Base-by-base conservation (phyloP, 768 basidiomycete species). In the Amanita pallidorosea region DNA sequence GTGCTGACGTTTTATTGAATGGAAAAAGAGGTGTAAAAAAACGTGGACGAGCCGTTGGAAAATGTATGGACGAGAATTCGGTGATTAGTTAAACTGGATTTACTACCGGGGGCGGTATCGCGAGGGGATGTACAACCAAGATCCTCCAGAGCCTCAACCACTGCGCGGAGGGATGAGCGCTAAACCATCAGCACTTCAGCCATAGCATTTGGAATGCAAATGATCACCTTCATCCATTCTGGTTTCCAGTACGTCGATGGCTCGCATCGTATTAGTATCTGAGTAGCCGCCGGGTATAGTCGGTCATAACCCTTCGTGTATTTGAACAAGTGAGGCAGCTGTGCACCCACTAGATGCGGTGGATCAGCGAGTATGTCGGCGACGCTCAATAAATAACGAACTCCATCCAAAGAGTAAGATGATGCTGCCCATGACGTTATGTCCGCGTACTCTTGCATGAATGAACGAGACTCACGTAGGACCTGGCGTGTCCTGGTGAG, bases 371-470 rank as follows among this genome's bases (percentile, higher is more conserved):
- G 20, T 15, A 22, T 9, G 8, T 49, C 18, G 3, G 17, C n/a
- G 5, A 9, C 29, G 23, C 18, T 1, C 17, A 13, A 27, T 48
- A 11, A 7, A 50, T 18, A 12, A 67, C 72, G 31, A 36, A 75
- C 73, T 70, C 74, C 74, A 74, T 54, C 72, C 69, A 55, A 73
- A 74, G 25, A 72, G 60, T 11, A 76, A 47, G 40, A 74, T 68
- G 12, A 74, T 51, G 2, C 73, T 74, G 27, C 1, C 51, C 2
- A 17, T 4, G n/a, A 33, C n/a, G 13, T 5, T 11, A 45, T 46
- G 23, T 45, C 38, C 12, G 47, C 9, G 29, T 22, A 17, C 15
- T 17, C 13, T 42, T 15, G 5, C 11, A 9, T 13, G 20, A n/a
- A 8, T 11, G 9, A 23, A 20, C 15, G 29, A 31, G n/a, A 41